Evolutionary conservation across 176 grass and related monocot species (phyloP), one percentile per base, ranked within the genome.

Genomic region (Puya raimondii): DNA sequence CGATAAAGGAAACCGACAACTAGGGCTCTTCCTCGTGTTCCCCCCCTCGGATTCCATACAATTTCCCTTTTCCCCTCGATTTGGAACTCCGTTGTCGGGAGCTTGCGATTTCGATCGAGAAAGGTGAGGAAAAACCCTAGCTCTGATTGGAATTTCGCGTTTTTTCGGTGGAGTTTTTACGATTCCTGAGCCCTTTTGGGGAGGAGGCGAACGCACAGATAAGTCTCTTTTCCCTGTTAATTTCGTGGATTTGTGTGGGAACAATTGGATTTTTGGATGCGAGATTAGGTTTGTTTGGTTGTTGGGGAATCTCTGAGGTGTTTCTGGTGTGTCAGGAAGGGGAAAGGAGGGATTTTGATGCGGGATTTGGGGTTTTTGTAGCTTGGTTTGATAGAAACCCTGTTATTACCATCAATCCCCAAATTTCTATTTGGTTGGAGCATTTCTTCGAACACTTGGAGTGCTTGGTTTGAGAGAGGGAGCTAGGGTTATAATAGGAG

Each of bases 241-340:
- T 20, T 59, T 59, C 54, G 54, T 61, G 56, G 17, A 72, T 59
- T 72, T 54, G 21, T 17, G 50, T 47, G 70, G 9, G 23, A 72
- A 57, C 17, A 16, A 2, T 47, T 72, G 5, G 23, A 11, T 53
- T 33, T 71, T 57, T 58, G 51, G 70, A 9, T 58, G 70, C 50
- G 17, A 27, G 22, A 15, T 74, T 49, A 64, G 17, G 58, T 50
- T 74, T 26, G 63, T 50, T 18, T 59, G 54, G n/a, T 17, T 20
- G 54, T 16, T 15, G 54, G 20, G 20, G 22, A 75, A 21, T 18
- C 10, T 33, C 22, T 21, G 7, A 16, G 16, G 12, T 51, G 11
- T 23, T 9, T 18, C 14, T 47, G 26, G n/a, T 51, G 3, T 13
- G 23, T 16, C 17, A 12, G 2, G 4, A 10, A 49, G 53, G 53